Base-by-base conservation (phyloP, 2,329 filamentous ascomycete species). In the Huntiella abstrusa region DNA sequence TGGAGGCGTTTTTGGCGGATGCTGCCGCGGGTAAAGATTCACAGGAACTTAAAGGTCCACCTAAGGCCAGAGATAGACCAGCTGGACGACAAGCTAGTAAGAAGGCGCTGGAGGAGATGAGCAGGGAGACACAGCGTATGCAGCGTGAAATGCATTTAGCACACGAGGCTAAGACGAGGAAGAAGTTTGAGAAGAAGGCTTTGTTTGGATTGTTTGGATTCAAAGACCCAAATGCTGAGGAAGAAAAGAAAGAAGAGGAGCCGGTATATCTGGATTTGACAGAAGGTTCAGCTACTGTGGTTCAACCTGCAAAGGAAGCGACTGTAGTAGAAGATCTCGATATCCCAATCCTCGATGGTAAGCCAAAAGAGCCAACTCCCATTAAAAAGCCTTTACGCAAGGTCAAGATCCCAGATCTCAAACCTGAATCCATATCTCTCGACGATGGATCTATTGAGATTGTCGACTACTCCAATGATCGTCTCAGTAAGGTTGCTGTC, bases 31-130 rank as follows among this genome's bases (percentile, higher is more conserved):
- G 66, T n/a, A 66, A 70, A 49, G 68, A 74, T 43, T 70, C 67
- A 2, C 76, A 80, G 49, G 76, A 75, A 33, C 75, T 76, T 19
- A 72, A 66, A 36, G 78, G 70, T n/a, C 68, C 67, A 38, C 74
- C 67, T 51, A 64, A 91, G 39, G 83, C 80, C 0, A 82, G 87
- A 56, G 66, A 72, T 35, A 68, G 71, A 19, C 75, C 80, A 3
- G 79, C 85, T 4, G 71, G 74, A 7, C 75, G 91, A 10, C 93
- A 91, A 58, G 87, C 91, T 0, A 88, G 87, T 65, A 96, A 88
- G 64, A 95, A 86, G 62, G 91, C 91, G 0, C 60, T 95, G 37
- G 84, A 95, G 58, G 88, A 96, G 54, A 95, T 98, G 80, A 81
- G 82, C 55, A 75, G 85, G 49, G 91, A 98, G 62, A 95, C 88